These are phyloP conservation scores for Podospora fimiseda DNA, from an alignment of 495 filamentous ascomycete genomes.

Conservation along the genomic window DNA sequence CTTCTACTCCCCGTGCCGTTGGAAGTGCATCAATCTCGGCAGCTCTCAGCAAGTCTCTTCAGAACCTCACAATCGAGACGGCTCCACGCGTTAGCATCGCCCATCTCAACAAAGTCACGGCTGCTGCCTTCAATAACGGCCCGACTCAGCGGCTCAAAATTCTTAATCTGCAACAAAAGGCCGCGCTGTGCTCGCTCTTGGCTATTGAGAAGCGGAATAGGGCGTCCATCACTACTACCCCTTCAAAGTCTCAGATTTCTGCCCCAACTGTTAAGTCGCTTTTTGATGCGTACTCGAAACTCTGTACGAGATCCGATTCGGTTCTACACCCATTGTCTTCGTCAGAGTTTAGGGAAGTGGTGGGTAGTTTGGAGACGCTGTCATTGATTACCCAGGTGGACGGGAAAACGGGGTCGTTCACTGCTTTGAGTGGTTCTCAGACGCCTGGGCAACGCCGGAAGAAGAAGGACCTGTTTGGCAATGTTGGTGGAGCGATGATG, in stretches of 20 bases:
- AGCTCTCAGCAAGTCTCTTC: slow-evolving; percentile 43
- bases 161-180: slow-evolving; percentile 94
- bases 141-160: slow-evolving; percentile 73
- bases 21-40: slow-evolving; percentile 20
- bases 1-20: slow-evolving; percentile 38
- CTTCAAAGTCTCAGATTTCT: slow-evolving; percentile 25
- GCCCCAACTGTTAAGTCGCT: slow-evolving; percentile 72
- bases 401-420: slow-evolving; percentile 58
- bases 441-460: slow-evolving; percentile 22
- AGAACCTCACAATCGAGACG: slow-evolving; percentile 57
- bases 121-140: slow-evolving; percentile 78
- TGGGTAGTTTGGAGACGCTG: slow-evolving; percentile 81
- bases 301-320: slow-evolving; percentile 80
- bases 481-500: slow-evolving; percentile 27
- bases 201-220: slow-evolving; percentile 66
- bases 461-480: slow-evolving; percentile 30
- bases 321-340: slow-evolving; percentile 77
- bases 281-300: slow-evolving; percentile 67
- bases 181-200: slow-evolving; percentile 78
- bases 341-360: slow-evolving; percentile 89
- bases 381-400: slow-evolving; percentile 74
- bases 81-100: slow-evolving; percentile 84
- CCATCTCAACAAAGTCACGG: slow-evolving; percentile 84
- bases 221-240: slow-evolving; percentile 36
- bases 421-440: slow-evolving; percentile 46